Evolutionary conservation across 306 rosid species (phyloP).

Genomic region (Medicago lupulina): DNA sequence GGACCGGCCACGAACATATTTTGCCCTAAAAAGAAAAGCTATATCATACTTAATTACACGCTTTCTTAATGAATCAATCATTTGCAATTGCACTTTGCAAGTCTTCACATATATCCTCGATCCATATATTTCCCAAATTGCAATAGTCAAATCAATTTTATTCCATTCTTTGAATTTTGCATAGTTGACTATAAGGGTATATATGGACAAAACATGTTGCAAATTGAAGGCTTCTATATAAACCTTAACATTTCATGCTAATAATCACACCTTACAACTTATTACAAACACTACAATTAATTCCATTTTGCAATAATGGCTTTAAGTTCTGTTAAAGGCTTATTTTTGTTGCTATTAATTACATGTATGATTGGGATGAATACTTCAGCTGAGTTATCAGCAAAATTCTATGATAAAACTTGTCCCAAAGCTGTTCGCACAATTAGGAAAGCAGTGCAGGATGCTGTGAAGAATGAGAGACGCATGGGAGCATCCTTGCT

Average conservation of each 20-base stretch:
- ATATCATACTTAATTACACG: constrained; percentile 1
- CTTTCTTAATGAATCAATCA: constrained; percentile 18
- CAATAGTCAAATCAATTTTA: constrained; percentile 40
- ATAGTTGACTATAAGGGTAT: constrained; percentile 40
- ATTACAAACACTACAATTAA: constrained; percentile 5
- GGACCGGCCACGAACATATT: too few relatives aligned
- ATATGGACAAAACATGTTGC: constrained; percentile 12
- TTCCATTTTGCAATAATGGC: constrained; percentile 34
- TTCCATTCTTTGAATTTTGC: constrained; percentile 4
- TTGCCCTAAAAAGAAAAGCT: too few relatives aligned
- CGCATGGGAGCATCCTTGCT: constrained; percentile 84
- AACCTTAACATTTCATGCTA: constrained; percentile 4
- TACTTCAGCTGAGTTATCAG: constrained; percentile 50
- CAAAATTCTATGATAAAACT: not conserved
- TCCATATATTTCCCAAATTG: not conserved
- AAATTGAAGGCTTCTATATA: constrained; percentile 44
- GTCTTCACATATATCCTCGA: not conserved
- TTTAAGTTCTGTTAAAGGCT: not conserved
- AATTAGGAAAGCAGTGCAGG: constrained; percentile 24
- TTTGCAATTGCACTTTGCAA: not conserved
- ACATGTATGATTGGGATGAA: constrained; percentile 38
- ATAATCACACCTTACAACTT: not conserved
- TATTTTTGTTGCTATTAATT: constrained; percentile 13
- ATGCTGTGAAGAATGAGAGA: constrained; percentile 44
- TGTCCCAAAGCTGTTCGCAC: constrained; percentile 36